phyloP scores from a whole-genome alignment of 352 stramenopile species.

The Aphanomyces invadans region DNA sequence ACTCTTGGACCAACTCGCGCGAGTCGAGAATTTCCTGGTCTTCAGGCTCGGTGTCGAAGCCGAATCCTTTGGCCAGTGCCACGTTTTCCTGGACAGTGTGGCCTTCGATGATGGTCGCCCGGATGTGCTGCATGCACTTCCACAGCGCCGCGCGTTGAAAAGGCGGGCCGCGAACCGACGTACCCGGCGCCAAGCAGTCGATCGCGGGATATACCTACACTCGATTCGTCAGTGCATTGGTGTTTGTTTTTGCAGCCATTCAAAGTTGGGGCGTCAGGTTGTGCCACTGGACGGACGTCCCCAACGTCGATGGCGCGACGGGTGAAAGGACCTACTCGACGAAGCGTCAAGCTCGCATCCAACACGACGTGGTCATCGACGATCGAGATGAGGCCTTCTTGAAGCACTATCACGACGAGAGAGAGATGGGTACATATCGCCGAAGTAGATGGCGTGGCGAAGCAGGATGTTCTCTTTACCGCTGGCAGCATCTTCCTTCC shows the following conservation, averaged over 20 bases:
- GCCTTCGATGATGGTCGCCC: slow-evolving; percentile 52
- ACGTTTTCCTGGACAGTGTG: slow-evolving; percentile 53
- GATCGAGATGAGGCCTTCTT: slow-evolving; percentile 58
- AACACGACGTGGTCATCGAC: slow-evolving; percentile 61
- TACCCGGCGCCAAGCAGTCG: slow-evolving; percentile 50
- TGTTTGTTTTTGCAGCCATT: background rate
- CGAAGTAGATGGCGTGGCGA: background rate
- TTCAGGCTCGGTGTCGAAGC: slow-evolving; percentile 69
- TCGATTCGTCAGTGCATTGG: background rate
- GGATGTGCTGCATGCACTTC: slow-evolving; percentile 51
- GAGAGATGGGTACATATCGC: background rate
- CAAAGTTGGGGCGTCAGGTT: too few relatives aligned
- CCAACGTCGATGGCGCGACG: too few relatives aligned
- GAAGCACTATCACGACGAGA: slow-evolving; percentile 28
- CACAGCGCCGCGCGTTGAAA: slow-evolving; percentile 72
- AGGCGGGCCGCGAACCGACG: slow-evolving; percentile 56
- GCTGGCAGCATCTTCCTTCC: slow-evolving; percentile 26
- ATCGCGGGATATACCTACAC: slow-evolving; percentile 48
- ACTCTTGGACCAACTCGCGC: slow-evolving; percentile 59
- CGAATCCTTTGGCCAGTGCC: slow-evolving; percentile 45
- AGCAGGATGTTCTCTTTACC: background rate
- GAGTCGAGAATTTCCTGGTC: slow-evolving; percentile 63
- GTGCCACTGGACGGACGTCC: too few relatives aligned
- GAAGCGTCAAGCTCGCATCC: slow-evolving; percentile 37
- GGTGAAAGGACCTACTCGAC: slow-evolving; percentile 39